Evolutionary conservation across 805 yeast genomes (phyloP), one percentile per base, ranked within the genome.

Genomic region (Yarrowia sp.): DNA sequence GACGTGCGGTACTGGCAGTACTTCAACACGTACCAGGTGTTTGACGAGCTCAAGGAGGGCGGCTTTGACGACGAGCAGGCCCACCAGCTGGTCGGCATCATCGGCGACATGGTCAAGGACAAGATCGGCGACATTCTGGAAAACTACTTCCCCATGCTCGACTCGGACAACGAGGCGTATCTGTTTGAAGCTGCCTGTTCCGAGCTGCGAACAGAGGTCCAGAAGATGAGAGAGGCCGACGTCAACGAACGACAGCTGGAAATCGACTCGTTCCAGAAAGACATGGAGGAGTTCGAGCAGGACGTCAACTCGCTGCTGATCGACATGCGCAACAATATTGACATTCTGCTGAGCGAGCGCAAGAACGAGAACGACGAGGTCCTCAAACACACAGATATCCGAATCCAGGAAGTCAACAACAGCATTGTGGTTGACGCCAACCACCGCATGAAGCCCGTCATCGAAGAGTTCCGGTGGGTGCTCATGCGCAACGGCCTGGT

Each of bases 391-490:
- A 79, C 89, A 41, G 84, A 85, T 70, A 75, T 88, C 65, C 81
- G 82, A 65, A 84, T 91, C 61, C 96, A 90, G 69, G 96, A 88
- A 69, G 80, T 93, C 47, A 85, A 88, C 67, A 91, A 90, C 74
- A 85, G 90, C 67, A 92, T 93, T 63, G 83, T 88, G 22, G 88
- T 94, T 4, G 88, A 88, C 66, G 80, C 94, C 67, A 84, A 85
- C 64, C 85, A 94, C 32, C 94, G 89, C 7, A 81, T 91, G 71
- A 84, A 90, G 70, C 86, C 94, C 0, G 94, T 90, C 62, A 88
- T 90, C 63, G 99, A 93, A 74, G 84, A 86, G 63, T 78, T 93
- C 64, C 80, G 98, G 68, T 93, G 99, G 99, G 90, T 90, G 69
- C 84, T 93, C 46, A 91, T 97, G 1, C 79, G 97, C 62, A 82